Percentiles rank a stretch among this genome's conserved stretches.
These are phyloP conservation scores for Pichia sp. DNA, from an alignment of 1,139 yeast species.

Conservation along the genomic window DNA sequence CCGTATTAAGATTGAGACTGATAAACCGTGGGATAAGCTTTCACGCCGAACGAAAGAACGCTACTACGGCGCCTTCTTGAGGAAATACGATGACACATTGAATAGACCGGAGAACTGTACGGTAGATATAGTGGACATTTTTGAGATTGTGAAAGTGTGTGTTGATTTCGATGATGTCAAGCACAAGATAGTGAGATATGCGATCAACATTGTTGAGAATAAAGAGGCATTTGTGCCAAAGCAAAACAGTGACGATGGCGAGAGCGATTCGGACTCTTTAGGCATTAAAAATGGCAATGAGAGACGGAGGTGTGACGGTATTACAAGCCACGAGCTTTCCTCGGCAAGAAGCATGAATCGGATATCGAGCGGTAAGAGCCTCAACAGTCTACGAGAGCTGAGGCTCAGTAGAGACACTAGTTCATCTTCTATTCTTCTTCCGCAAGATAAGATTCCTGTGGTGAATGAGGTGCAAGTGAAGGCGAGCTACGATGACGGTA, in stretches of 20 bases:
- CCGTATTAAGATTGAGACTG: conserved; percentile 22
- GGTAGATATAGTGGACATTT: conserved; percentile 17
- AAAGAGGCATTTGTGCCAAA: background rate
- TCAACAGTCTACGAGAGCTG: conserved; percentile 3
- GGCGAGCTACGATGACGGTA: background rate
- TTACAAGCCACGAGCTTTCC: background rate
- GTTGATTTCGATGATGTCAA: conserved; percentile 21
- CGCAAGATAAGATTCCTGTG: background rate
- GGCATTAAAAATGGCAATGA: background rate
- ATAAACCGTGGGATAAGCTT: conserved; percentile 25
- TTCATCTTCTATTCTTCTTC: conserved; percentile 3
- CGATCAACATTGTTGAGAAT: conserved; percentile 17
- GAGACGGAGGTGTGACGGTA: background rate
- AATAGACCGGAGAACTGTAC: conserved; percentile 18
- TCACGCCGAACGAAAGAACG: conserved; percentile 22
- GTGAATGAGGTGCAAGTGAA: background rate
- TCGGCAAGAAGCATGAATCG: conserved; percentile 5
- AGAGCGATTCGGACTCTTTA: conserved; percentile 4
- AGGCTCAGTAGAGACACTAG: background rate
- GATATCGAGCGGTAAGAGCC: conserved; percentile 1
- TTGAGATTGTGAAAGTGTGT: conserved; percentile 22
- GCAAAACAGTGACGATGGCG: background rate
- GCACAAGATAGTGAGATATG: conserved; percentile 19
- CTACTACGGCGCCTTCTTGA: conserved; percentile 30
- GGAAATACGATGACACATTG: conserved; percentile 25